phyloP scores from a whole-genome alignment of 2,329 filamentous ascomycete species.

The Piedraia hortae region DNA sequence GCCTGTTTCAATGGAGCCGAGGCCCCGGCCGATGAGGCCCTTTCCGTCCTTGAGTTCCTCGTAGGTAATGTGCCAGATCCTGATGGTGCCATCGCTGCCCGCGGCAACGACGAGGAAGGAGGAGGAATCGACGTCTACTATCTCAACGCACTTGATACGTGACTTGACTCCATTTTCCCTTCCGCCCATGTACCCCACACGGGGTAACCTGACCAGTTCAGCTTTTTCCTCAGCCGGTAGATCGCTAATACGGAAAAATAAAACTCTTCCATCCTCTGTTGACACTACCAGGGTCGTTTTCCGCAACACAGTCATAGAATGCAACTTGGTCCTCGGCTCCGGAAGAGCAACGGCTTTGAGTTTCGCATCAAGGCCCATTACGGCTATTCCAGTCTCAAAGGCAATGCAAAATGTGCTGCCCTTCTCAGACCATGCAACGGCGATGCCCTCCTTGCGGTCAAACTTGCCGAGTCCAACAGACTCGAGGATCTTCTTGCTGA shows the following conservation, averaged over 20 bases:
- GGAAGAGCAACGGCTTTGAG: slow-evolving; percentile 49
- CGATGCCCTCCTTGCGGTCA: slow-evolving; percentile 54
- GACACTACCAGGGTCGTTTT: slow-evolving; percentile 39
- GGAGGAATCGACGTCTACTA: slow-evolving; percentile 22
- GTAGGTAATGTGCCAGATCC: slow-evolving; percentile 37
- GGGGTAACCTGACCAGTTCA: too few species aligned
- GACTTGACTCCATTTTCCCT: slow-evolving; percentile 29
- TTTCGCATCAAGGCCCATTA: slow-evolving; percentile 72
- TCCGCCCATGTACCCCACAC: slow-evolving; percentile 57
- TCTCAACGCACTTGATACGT: slow-evolving; percentile 70
- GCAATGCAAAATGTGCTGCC: slow-evolving; percentile 67
- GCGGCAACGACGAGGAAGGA: slow-evolving; percentile 38
- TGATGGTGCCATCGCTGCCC: slow-evolving; percentile 64
- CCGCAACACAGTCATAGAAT: slow-evolving; percentile 47
- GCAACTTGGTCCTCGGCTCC: slow-evolving; percentile 46
- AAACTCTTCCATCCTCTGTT: slow-evolving; percentile 67
- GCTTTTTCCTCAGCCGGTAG: slow-evolving; percentile 20
- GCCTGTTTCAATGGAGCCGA: slow-evolving; percentile 59
- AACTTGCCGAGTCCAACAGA: slow-evolving; percentile 52
- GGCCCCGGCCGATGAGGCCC: slow-evolving; percentile 28
- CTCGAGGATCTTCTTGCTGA: slow-evolving; percentile 42
- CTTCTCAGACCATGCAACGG: slow-evolving; percentile 50
- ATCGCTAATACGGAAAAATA: slow-evolving; percentile 42
- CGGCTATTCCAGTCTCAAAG: slow-evolving; percentile 61
- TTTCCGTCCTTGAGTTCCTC: too few species aligned